phyloP scores from a whole-genome alignment of 164 flowering plant species.

The Amborella trichopoda region DNA sequence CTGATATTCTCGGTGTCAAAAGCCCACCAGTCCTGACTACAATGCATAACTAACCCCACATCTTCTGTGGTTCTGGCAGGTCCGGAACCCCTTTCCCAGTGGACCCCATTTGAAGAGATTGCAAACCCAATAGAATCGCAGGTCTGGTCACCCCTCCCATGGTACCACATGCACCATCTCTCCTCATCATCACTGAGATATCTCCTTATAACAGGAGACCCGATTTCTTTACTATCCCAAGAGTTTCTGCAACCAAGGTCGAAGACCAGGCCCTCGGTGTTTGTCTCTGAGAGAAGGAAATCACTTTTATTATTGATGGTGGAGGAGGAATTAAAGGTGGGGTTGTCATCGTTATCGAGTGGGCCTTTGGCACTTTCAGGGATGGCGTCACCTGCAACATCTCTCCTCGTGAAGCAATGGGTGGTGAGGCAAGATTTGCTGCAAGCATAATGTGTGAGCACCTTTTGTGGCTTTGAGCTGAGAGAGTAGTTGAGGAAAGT shows the following conservation, averaged over 20 bases:
- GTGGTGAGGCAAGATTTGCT: no score
- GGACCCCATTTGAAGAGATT: conserved; percentile 72
- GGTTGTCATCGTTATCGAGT: no score
- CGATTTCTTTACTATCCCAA: conserved; percentile 63
- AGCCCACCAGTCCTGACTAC: conserved; percentile 83
- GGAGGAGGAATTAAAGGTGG: no score
- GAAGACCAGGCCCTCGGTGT: conserved; percentile 51
- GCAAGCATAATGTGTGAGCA: no score
- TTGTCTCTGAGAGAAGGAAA: no score
- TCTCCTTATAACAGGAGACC: conserved; percentile 78
- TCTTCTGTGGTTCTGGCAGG: conserved; percentile 28
- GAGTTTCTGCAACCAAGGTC: conserved; percentile 37
- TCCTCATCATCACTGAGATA: conserved; percentile 77
- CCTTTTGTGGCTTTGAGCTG: no score
- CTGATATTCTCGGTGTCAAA: conserved; percentile 56
- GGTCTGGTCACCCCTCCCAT: no score
- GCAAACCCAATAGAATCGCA: conserved; percentile 74
- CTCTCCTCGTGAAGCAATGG: no score
- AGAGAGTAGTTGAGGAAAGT: no score
- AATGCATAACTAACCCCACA: conserved; percentile 49
- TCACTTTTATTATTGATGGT: no score
- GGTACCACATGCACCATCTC: conserved; percentile 93
- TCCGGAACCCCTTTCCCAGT: conserved; percentile 67
- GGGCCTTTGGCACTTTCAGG: no score
- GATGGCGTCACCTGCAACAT: no score